A percentile compares a stretch with the other conserved stretches of the same genome.
Evolutionary conservation across 1,284 basidiomycete genomes (phyloP).

Genomic region (Malassezia pachydermatis): DNA sequence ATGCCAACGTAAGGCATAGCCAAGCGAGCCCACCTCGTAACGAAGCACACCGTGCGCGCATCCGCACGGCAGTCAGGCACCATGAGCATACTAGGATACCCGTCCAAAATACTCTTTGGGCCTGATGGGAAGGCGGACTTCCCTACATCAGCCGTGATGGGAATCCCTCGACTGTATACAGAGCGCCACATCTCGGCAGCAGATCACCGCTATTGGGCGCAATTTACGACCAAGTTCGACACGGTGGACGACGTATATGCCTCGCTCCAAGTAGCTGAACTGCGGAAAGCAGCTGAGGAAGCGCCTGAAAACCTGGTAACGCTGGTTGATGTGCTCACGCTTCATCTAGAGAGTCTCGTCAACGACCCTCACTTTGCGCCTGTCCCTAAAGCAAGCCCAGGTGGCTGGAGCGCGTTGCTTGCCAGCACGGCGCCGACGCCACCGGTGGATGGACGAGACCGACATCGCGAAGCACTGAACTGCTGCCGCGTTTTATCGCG

Average conservation of each 20-base stretch:
- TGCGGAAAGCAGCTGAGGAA: constrained; percentile 23
- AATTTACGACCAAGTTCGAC: constrained; percentile 27
- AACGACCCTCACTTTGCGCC: constrained; percentile 34
- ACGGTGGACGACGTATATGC: constrained; percentile 31
- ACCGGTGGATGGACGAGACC: constrained; percentile 19
- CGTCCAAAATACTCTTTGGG: constrained; percentile 9
- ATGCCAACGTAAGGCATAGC: too few species aligned
- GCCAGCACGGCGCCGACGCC: constrained; percentile 14
- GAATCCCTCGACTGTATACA: constrained; percentile 35
- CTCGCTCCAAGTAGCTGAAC: constrained; percentile 27
- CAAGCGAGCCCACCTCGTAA: too few species aligned
- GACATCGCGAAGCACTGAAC: constrained; percentile 37
- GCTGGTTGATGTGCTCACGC: constrained; percentile 32
- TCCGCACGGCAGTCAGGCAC: too few species aligned
- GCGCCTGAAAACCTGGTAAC: constrained; percentile 40
- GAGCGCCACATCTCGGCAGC: constrained; percentile 32
- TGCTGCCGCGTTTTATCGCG: constrained; percentile 38
- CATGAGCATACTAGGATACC: constrained; percentile 8
- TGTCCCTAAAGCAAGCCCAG: constrained; percentile 14
- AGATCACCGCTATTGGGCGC: constrained; percentile 36
- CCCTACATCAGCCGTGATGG: constrained; percentile 9
- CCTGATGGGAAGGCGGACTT: constrained; percentile 9
- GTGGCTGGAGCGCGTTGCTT: constrained; percentile 12
- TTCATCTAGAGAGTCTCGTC: constrained; percentile 38
- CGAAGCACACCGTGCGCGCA: too few species aligned